Evolutionary conservation across 1,139 yeast species (phyloP), one percentile per base, ranked within the genome.

Genomic region (Candida freyschussii): DNA sequence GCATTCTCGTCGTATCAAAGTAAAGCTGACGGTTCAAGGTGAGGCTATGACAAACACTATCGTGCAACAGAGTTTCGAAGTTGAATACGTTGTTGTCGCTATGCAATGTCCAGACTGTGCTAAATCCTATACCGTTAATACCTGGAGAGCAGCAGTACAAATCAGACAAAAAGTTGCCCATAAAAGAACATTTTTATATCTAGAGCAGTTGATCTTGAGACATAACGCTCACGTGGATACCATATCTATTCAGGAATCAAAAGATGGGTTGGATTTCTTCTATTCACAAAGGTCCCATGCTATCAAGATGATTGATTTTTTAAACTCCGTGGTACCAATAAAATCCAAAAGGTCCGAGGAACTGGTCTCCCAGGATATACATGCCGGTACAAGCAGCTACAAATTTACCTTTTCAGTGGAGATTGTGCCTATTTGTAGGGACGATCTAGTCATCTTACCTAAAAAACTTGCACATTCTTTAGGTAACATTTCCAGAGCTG

Each of bases 71-170:
- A 77, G 87, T 21, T 89, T 91, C 57, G 97, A 87, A 60, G 96
- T 91, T 13, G 97, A 91, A 53, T 91, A 82, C 53, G 80, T 85
- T 14, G 98, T 91, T 32, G 70, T 86, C 44, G 96, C 97, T 21
- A 86, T 87, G 80, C 99, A 91, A 66, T 91, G 99, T 69, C 80
- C 97, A 3, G 99, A 91, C 65, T 91, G 99, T 77, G 97, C 97
- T 33, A 86, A 86, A 60, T 81, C 95, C 2, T 91, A 82, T 57
- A 91, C 98, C 13, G 83, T 93, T 21, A 86, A 93, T 57, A 91
- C 97, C 13, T 91, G 99, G 99, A 79, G 93, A 62, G 96, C 98
- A 7, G 75, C 91, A 11, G 95, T 93, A 24, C 99, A 93, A 65
- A 82, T 93, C 50, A 83, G 98, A 67, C 99, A 91, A 61, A 93